A percentile compares a stretch with the other conserved stretches of the same genome.
Conservation (phyloP, 768 basidiomycete species). For the Rhodosporidiobolus odoratus region DNA sequence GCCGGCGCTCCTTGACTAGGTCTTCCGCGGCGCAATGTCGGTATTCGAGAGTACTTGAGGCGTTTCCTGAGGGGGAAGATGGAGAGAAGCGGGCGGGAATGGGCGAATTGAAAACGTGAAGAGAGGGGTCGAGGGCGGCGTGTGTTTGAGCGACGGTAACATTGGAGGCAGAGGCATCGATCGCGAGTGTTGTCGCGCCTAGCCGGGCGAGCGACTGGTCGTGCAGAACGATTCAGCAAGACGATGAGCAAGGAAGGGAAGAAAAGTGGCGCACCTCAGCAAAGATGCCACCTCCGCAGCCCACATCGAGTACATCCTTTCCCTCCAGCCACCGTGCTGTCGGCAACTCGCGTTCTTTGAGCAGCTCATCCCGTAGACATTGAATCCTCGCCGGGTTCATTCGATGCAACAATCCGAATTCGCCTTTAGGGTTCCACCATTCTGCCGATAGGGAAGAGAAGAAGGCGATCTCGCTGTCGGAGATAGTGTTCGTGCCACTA, state of each 20-base stretch:
- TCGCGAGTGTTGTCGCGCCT: slow-evolving; percentile 79
- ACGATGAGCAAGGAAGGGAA: background rate
- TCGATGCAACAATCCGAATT: slow-evolving; percentile 77
- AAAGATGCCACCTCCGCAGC: slow-evolving; percentile 90
- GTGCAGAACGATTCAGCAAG: background rate
- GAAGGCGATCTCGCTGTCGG: slow-evolving; percentile 68
- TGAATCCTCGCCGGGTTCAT: slow-evolving; percentile 90
- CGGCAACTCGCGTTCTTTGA: slow-evolving; percentile 52
- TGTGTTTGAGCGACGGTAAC: slow-evolving; percentile 78
- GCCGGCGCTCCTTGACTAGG: slow-evolving; percentile 57
- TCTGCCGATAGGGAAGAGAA: slow-evolving; percentile 81
- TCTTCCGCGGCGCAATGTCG: slow-evolving; percentile 68
- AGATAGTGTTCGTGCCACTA: slow-evolving; percentile 41
- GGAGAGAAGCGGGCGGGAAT: slow-evolving; percentile 71
- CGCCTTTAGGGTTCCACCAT: slow-evolving; percentile 95
- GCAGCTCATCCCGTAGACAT: slow-evolving; percentile 60
- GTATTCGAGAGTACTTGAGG: slow-evolving; percentile 55
- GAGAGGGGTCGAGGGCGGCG: slow-evolving; percentile 69
- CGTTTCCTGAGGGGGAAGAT: slow-evolving; percentile 46
- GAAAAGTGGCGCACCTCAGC: slow-evolving; percentile 63
- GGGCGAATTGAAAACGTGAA: slow-evolving; percentile 84
- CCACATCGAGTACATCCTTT: slow-evolving; percentile 75
- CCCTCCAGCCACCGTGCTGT: slow-evolving; percentile 54
- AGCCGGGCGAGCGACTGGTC: slow-evolving; percentile 74
- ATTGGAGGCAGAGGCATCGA: slow-evolving; percentile 85